Percentiles rank a stretch among this genome's conserved stretches.
phyloP scores from a whole-genome alignment of 2,329 filamentous ascomycete species.

The Pseudocercospora eumusae region DNA sequence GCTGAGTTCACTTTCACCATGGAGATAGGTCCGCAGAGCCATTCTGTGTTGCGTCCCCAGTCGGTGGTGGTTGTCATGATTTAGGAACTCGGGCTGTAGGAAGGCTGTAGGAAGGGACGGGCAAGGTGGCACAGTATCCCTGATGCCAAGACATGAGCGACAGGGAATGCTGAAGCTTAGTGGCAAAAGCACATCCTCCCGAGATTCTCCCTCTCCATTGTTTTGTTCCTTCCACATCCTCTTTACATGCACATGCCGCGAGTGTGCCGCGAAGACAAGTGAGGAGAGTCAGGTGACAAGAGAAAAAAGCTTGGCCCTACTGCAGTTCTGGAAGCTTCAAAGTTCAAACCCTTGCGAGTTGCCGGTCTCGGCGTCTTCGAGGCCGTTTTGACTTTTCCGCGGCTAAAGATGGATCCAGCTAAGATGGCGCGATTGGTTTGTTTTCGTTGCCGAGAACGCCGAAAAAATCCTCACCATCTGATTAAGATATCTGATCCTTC shows the following conservation, averaged over 20 bases:
- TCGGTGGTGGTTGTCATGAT: no score
- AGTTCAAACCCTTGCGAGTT: no score
- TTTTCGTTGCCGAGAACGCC: not conserved
- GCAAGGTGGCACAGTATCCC: not conserved
- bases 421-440: not conserved
- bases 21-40: no score
- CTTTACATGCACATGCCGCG: not conserved
- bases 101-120: not conserved
- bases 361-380: constrained; percentile 1
- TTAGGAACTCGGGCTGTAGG: no score
- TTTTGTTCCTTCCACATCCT: not conserved
- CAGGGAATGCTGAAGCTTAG: not conserved
- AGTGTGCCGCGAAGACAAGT: not conserved
- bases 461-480: not conserved
- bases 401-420: not conserved
- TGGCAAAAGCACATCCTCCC: not conserved
- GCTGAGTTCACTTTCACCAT: no score
- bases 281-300: not conserved
- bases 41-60: no score
- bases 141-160: not conserved
- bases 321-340: not conserved
- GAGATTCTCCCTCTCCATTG: not conserved
- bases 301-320: not conserved
- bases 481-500: constrained; percentile 12
- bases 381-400: constrained; percentile 1